These are phyloP conservation scores for Daldinia caldariorum DNA, from an alignment of 495 filamentous ascomycete genomes.

Conservation along the genomic window DNA sequence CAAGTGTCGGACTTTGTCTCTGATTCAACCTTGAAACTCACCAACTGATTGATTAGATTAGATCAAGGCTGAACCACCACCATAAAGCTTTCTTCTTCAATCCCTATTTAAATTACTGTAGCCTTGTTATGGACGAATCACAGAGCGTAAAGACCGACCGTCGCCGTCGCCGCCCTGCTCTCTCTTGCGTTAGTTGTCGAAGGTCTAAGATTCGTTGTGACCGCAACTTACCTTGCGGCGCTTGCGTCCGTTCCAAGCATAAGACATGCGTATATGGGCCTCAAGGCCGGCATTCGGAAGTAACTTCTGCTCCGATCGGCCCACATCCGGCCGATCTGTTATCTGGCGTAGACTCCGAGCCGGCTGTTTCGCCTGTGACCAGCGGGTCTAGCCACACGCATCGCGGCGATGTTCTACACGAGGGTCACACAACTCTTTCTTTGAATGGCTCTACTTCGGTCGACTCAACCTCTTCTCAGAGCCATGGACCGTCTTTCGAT, in stretches of 20 bases:
- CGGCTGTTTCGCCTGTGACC: constrained; percentile 9
- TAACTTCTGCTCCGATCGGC: constrained; percentile 11
- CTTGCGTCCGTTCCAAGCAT: constrained; percentile 59
- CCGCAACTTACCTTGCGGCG: constrained; percentile 60
- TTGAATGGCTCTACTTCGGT: constrained; percentile 31
- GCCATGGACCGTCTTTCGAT: constrained; percentile 26
- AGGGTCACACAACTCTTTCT: constrained; percentile 26
- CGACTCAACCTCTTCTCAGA: constrained; percentile 27
- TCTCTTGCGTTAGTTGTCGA: constrained; percentile 63
- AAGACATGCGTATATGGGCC: constrained; percentile 57
- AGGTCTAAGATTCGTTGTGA: constrained; percentile 68
- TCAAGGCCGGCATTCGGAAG: constrained; percentile 31
- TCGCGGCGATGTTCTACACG: constrained; percentile 26
- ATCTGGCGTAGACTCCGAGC: constrained; percentile 9
- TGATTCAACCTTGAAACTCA: constrained; percentile 5
- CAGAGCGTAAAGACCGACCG: constrained; percentile 24
- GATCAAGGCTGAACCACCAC: not conserved
- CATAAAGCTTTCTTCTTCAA: not conserved
- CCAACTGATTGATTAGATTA: constrained; percentile 31
- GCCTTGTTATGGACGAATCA: constrained; percentile 21
- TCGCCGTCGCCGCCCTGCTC: constrained; percentile 56
- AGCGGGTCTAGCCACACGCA: constrained; percentile 11
- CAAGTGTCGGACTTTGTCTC: constrained; percentile 1
- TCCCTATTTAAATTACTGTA: not conserved
- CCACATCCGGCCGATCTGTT: constrained; percentile 15